phyloP scores from a whole-genome alignment of 2,329 filamentous ascomycete species.

The Diplocarpon rosae region DNA sequence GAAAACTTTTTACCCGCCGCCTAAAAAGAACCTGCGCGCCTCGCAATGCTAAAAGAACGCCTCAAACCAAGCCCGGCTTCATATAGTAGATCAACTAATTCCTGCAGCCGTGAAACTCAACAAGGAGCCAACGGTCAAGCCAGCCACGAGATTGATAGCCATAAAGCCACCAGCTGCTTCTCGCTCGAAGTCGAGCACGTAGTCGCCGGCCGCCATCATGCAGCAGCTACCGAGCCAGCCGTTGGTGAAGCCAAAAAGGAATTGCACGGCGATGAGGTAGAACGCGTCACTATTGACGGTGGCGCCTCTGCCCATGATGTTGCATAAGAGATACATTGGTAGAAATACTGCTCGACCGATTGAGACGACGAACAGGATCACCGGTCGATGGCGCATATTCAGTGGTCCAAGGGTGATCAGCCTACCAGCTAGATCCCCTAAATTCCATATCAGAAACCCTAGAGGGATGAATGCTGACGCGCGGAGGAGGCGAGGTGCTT shows the following conservation, averaged over 20 bases:
- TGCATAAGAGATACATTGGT: constrained; percentile 83
- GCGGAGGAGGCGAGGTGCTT: constrained; percentile 49
- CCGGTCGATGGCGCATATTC: constrained; percentile 51
- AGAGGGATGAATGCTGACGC: constrained; percentile 78
- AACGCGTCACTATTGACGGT: constrained; percentile 71
- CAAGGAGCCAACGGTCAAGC: constrained; percentile 75
- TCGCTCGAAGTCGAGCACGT: constrained; percentile 71
- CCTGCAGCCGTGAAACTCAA: constrained; percentile 66
- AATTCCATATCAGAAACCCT: constrained; percentile 87
- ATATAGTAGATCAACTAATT: constrained; percentile 5
- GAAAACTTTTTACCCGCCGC: too few relatives aligned
- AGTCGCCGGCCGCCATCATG: constrained; percentile 83
- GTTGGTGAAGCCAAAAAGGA: constrained; percentile 74
- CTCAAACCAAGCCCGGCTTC: neutral
- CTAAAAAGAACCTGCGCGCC: too few relatives aligned
- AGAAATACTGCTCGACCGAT: constrained; percentile 59
- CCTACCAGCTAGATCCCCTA: constrained; percentile 73
- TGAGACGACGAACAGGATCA: constrained; percentile 55
- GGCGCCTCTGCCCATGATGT: constrained; percentile 67
- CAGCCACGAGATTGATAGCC: constrained; percentile 78
- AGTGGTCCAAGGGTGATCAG: constrained; percentile 49
- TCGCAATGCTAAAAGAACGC: neutral
- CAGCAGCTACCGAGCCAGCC: constrained; percentile 78
- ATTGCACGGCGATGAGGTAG: constrained; percentile 74
- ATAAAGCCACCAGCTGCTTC: constrained; percentile 92